Percentiles rank a stretch among this genome's conserved stretches.
Conservation (phyloP, 2,329 filamentous ascomycete genomes). For the Apiospora saccharicola region DNA sequence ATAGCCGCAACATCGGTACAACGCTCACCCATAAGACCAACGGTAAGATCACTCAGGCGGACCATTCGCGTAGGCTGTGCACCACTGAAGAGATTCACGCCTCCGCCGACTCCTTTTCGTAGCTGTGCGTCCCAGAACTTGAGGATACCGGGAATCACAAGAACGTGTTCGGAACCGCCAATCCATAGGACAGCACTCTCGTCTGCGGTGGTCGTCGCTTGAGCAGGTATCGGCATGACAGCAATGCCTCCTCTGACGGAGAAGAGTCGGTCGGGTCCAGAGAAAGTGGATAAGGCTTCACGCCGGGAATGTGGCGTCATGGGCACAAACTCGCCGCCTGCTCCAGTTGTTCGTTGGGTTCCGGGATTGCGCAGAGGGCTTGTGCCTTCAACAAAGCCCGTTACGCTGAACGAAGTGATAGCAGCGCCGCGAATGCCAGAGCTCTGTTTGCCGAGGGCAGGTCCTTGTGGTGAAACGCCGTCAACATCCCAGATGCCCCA, state of each 20-base stretch:
- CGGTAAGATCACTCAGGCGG: conserved; percentile 59
- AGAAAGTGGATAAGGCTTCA: conserved; percentile 56
- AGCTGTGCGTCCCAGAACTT: conserved; percentile 68
- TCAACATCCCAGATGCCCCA: conserved; percentile 75
- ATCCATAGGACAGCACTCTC: conserved; percentile 66
- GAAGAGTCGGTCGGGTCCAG: conserved; percentile 59
- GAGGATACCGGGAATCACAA: conserved; percentile 61
- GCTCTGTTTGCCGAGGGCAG: conserved; percentile 56
- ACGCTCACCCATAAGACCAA: conserved; percentile 63
- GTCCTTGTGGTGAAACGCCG: conserved; percentile 57
- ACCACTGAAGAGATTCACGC: conserved; percentile 63
- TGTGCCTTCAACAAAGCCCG: conserved; percentile 68
- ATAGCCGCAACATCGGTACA: conserved; percentile 61
- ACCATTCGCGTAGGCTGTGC: conserved; percentile 63
- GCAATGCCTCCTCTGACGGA: conserved; percentile 61
- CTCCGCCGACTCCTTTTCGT: conserved; percentile 57
- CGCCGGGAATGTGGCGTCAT: conserved; percentile 70
- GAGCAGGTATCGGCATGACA: conserved; percentile 54
- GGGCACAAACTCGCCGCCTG: conserved; percentile 62
- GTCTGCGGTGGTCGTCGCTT: conserved; percentile 53
- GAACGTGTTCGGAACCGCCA: conserved; percentile 62
- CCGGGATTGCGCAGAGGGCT: conserved; percentile 58
- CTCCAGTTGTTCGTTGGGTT: conserved; percentile 45
- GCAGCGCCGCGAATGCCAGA: conserved; percentile 64
- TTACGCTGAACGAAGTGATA: conserved; percentile 63